Evolutionary conservation across 73 alveolate genomes (phyloP), one percentile per base, ranked within the genome.

Genomic region (Tetrahymena thermophila): DNA sequence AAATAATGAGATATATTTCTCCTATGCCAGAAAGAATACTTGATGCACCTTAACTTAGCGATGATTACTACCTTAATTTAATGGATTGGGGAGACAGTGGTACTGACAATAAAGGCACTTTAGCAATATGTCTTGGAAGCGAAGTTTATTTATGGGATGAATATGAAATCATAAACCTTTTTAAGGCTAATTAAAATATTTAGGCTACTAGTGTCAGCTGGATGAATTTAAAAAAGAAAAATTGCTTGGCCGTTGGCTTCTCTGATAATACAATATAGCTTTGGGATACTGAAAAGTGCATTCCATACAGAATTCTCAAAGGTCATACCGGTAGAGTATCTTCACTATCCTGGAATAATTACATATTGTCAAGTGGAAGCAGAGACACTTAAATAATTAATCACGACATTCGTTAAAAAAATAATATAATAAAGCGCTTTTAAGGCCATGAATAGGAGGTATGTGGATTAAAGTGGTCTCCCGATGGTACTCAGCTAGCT

Each of bases 391-490:
- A 93, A 35, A 98, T 98, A 1, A 95, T 96, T 85, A 96, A 97
- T 94, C 99, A 98, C 94, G 99, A 98, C 96, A 97, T 98, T 3
- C 96, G 99, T 96, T 97, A 96, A 21, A 96, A 96, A 84, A 97
- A 98, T 89, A 96, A 97, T 93, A 93, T 97, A 37, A 97, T 97
- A 31, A 84, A 93, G 10, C 97, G 96, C 96, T 97, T 97, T 94
- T 93, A 85, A 84, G 99, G 99, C 19, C 99, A 98, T 96, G 95
- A 94, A 56, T 93, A 98, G 96, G 99, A 98, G 97, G 99, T 98
- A 7, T 98, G 99, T 95, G 99, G 99, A 23, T 96, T 98, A 85
- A 98, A 98, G 94, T 98, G 99, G 99, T 96, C 98, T 43, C 96
- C 96, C 40, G 99, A 98, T 96, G 99, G 98, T 85, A 94, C 96